Percentiles rank a stretch among this genome's conserved stretches.
These are phyloP conservation scores for Sporothrix mexicana DNA, from an alignment of 2,329 filamentous ascomycete genomes.

Conservation along the genomic window DNA sequence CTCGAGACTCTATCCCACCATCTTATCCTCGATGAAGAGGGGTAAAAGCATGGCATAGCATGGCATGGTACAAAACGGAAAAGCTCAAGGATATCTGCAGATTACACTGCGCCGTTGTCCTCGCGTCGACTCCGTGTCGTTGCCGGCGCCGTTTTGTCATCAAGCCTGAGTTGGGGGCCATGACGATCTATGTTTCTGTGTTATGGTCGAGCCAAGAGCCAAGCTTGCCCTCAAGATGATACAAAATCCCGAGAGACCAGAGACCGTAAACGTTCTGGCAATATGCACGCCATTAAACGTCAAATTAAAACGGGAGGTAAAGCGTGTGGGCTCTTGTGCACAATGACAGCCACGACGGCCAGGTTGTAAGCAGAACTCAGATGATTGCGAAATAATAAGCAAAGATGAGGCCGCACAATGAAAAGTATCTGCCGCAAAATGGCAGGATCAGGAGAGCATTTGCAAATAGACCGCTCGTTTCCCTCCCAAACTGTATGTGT, in stretches of 20 bases:
- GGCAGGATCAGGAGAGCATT: neutral
- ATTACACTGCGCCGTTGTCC: conserved; percentile 3
- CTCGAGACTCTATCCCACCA: neutral
- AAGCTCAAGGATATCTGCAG: neutral
- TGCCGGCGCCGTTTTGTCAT: neutral
- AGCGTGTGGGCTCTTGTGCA: neutral
- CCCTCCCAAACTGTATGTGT: neutral
- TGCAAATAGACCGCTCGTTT: neutral
- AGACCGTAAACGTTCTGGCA: neutral
- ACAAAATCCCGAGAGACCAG: neutral
- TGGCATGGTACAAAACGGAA: neutral
- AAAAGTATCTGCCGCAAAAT: neutral
- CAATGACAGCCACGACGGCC: neutral
- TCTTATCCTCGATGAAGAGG: neutral
- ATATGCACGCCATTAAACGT: conserved; percentile 17
- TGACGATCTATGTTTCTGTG: neutral
- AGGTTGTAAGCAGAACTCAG: neutral
- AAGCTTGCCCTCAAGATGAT: neutral
- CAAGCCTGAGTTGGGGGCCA: too few species aligned
- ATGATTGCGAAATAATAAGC: conserved; percentile 19
- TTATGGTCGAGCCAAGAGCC: neutral
- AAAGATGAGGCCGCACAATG: neutral
- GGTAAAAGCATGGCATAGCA: conserved; percentile 7
- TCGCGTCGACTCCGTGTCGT: neutral
- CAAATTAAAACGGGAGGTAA: neutral